phyloP scores from a whole-genome alignment of 345 rosid species.

The Citrus sinensis region DNA sequence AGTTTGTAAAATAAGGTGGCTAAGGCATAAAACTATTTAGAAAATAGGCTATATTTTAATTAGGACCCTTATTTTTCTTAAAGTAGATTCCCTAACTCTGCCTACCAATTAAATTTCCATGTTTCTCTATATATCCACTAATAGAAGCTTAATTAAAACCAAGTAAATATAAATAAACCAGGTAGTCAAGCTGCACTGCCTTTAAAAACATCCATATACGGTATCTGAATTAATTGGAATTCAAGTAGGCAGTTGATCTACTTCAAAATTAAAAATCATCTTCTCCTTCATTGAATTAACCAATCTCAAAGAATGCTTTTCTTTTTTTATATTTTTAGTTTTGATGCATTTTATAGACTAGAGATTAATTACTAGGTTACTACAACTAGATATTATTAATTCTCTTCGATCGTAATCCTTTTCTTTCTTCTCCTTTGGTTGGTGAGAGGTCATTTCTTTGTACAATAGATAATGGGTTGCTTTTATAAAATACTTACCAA shows the following conservation, averaged over 20 bases:
- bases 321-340: no score
- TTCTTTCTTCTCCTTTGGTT: background rate
- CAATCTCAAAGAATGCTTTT: background rate
- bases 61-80: no score
- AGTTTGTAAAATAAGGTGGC: no score
- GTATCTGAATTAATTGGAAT: background rate
- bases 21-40: no score
- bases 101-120: background rate
- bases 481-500: background rate
- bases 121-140: background rate
- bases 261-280: background rate
- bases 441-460: background rate
- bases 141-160: background rate
- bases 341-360: no score
- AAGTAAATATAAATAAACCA: conserved; percentile 4
- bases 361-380: background rate
- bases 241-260: conserved; percentile 9
- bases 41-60: no score
- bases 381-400: no score
- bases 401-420: no score
- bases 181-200: background rate
- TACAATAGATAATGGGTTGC: background rate
- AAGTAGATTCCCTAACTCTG: background rate
- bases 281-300: background rate
- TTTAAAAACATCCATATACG: background rate